These are phyloP conservation scores for Schizochytrium sp. DNA, from an alignment of 108 stramenopile genomes.

Conservation along the genomic window DNA sequence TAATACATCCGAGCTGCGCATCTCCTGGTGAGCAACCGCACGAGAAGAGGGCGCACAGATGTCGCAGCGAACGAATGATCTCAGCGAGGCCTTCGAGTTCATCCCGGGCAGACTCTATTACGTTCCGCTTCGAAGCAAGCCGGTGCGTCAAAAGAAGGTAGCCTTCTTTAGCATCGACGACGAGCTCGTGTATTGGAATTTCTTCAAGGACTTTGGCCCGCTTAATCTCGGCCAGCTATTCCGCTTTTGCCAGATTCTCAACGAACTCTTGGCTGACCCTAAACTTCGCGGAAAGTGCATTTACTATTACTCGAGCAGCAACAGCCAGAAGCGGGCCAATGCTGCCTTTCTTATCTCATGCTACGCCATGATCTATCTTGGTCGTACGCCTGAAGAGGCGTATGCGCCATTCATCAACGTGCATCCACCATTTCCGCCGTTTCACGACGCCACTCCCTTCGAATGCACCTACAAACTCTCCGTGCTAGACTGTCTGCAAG, in stretches of 20 bases:
- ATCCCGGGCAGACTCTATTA: slow-evolving; percentile 44
- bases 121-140: slow-evolving; percentile 27
- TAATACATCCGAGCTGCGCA: no score
- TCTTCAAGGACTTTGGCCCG: slow-evolving; percentile 98
- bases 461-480: slow-evolving; percentile 82
- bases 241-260: slow-evolving; percentile 77
- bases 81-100: background rate
- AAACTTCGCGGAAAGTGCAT: slow-evolving; percentile 45
- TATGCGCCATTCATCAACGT: slow-evolving; percentile 38
- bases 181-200: slow-evolving; percentile 94
- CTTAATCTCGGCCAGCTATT: slow-evolving; percentile 87
- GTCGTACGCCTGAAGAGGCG: slow-evolving; percentile 65
- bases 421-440: slow-evolving; percentile 72
- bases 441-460: slow-evolving; percentile 95
- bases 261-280: slow-evolving; percentile 49
- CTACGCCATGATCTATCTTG: slow-evolving; percentile 78
- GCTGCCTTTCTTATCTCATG: slow-evolving; percentile 75
- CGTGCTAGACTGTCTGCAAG: slow-evolving; percentile 74
- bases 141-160: background rate
- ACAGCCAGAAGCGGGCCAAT: slow-evolving; percentile 75
- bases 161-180: slow-evolving; percentile 77
- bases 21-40: no score
- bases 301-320: slow-evolving; percentile 65
- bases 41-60: no score
- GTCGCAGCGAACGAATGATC: background rate